phyloP scores from a whole-genome alignment of 2,329 filamentous ascomycete genomes.

The Aspergillus sp. region DNA sequence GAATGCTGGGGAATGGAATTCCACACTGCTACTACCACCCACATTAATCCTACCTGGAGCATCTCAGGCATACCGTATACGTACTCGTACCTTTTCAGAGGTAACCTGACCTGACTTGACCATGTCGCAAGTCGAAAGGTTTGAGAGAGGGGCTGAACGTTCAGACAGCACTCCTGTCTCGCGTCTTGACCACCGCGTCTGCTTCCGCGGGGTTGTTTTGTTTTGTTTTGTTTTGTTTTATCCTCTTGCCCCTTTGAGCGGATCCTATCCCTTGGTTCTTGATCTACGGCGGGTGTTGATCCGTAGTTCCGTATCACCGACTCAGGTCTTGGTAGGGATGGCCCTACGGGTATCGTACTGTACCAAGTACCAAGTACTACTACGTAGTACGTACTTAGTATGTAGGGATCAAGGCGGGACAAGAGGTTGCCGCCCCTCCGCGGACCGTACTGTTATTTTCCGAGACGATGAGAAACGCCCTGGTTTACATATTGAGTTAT shows the following conservation, averaged over 20 bases:
- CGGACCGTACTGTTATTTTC: too few species aligned
- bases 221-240: not conserved
- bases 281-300: not conserved
- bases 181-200: too few species aligned
- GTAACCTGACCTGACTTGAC: not conserved
- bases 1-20: not conserved
- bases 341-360: too few species aligned
- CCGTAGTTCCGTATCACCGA: not conserved
- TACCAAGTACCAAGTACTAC: too few species aligned
- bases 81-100: not conserved
- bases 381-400: too few species aligned
- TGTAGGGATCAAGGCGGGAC: too few species aligned
- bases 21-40: not conserved
- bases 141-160: not conserved
- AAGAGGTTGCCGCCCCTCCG: too few species aligned
- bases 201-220: not conserved
- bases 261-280: not conserved
- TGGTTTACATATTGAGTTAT: not conserved
- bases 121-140: not conserved
- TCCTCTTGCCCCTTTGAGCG: not conserved
- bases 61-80: not conserved
- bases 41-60: not conserved
- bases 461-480: not conserved
- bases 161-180: not conserved
- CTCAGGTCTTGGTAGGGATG: too few species aligned